These are phyloP conservation scores for Leccinum ochraceum DNA, from an alignment of 768 basidiomycete species.

Conservation along the genomic window DNA sequence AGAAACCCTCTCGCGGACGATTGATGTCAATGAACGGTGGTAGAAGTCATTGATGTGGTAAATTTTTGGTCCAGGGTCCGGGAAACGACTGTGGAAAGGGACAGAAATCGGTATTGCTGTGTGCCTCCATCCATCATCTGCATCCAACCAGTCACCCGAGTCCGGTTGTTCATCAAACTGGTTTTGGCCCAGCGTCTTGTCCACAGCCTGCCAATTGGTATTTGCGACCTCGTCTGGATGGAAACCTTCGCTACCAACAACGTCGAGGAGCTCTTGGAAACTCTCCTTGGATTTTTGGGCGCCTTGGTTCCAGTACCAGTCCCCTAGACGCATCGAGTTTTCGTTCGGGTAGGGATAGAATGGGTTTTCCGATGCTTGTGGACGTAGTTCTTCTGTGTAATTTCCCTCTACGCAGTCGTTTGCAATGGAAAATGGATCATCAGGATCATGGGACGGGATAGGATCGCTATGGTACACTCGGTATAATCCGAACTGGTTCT, in stretches of 20 bases:
- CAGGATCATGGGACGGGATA: neutral
- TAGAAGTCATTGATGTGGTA: too few species aligned
- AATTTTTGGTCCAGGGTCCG: too few species aligned
- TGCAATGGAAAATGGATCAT: neutral
- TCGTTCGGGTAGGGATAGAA: neutral
- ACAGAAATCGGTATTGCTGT: too few species aligned
- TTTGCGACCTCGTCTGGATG: neutral
- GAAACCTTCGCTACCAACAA: neutral
- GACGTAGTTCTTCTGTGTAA: neutral
- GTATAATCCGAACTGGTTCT: neutral
- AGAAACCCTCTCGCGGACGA: too few species aligned
- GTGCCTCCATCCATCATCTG: too few species aligned
- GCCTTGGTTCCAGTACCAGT: too few species aligned
- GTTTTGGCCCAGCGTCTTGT: too few species aligned
- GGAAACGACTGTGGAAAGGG: too few species aligned
- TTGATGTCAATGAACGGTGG: too few species aligned
- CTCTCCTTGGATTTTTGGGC: neutral
- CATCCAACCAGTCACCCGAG: too few species aligned
- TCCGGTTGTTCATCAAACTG: too few species aligned
- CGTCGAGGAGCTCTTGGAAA: neutral
- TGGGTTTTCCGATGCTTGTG: neutral
- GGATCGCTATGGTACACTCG: neutral
- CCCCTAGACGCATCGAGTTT: neutral
- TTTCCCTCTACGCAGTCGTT: neutral
- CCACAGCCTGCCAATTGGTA: too few species aligned